A percentile compares a stretch with the other conserved stretches of the same genome.
Evolutionary conservation across 73 alveolate species (phyloP).

Genomic region (Paramecium sexaurelia): DNA sequence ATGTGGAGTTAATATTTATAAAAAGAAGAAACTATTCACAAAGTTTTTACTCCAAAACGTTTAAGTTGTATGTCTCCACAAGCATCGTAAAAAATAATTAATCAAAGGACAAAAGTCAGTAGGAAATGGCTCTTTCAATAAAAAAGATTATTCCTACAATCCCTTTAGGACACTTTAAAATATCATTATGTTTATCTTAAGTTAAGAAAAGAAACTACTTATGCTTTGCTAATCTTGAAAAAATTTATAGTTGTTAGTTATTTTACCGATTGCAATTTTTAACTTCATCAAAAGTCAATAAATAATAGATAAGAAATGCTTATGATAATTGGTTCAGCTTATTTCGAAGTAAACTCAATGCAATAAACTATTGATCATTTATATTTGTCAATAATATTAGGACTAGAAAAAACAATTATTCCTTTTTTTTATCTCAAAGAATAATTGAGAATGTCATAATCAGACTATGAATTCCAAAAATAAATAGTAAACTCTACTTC

Average conservation of each 20-base stretch:
- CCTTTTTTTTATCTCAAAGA: background rate
- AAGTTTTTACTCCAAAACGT: background rate
- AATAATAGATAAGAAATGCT: background rate
- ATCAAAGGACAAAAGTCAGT: background rate
- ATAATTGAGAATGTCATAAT: background rate
- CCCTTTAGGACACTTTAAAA: background rate
- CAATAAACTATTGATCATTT: background rate
- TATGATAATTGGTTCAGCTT: background rate
- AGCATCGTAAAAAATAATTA: background rate
- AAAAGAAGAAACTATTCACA: conserved; percentile 2
- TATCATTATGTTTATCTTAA: background rate
- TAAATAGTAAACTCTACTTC: background rate
- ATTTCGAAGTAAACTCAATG: conserved; percentile 4
- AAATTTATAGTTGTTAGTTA: conserved; percentile 6
- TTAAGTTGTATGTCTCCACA: conserved; percentile 35
- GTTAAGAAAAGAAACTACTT: background rate
- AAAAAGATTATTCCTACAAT: background rate
- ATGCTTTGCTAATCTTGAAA: conserved; percentile 23
- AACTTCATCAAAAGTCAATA: background rate
- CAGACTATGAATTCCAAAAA: background rate
- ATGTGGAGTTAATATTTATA: background rate
- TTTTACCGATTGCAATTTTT: background rate
- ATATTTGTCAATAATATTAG: background rate
- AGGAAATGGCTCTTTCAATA: conserved; percentile 14
- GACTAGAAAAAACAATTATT: background rate